Conservation (phyloP, 2,329 filamentous ascomycete genomes). For the Clathrospora elynae region DNA sequence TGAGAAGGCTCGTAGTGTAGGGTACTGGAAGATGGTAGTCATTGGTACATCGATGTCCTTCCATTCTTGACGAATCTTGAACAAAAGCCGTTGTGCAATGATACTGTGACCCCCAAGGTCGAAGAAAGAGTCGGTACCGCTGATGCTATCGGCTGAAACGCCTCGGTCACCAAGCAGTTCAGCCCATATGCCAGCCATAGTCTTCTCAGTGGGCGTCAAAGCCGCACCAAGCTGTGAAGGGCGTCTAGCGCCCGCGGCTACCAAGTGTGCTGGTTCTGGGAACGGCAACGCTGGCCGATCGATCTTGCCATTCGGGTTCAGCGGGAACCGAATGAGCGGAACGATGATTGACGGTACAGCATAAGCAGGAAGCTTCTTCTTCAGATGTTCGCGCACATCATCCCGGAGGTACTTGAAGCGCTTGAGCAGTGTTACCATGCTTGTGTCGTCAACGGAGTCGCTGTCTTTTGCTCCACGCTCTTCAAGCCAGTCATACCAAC, state of each 20-base stretch:
- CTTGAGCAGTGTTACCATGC: constrained; percentile 61
- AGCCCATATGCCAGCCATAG: constrained; percentile 74
- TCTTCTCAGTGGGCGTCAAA: constrained; percentile 64
- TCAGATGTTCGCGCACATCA: constrained; percentile 70
- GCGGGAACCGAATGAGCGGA: constrained; percentile 70
- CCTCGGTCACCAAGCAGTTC: constrained; percentile 64
- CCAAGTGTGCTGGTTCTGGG: constrained; percentile 72
- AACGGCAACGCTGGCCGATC: constrained; percentile 81
- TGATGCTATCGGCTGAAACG: constrained; percentile 70
- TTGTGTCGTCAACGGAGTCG: constrained; percentile 50
- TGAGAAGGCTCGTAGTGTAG: constrained; percentile 64
- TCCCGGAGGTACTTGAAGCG: constrained; percentile 66
- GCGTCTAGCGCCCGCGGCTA: constrained; percentile 59
- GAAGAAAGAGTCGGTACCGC: constrained; percentile 70
- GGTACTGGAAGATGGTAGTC: constrained; percentile 70
- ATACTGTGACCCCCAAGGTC: constrained; percentile 81
- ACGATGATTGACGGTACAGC: constrained; percentile 78
- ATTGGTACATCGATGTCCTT: constrained; percentile 70
- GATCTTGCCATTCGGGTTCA: constrained; percentile 71
- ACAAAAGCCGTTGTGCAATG: constrained; percentile 78
- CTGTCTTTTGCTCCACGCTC: constrained; percentile 49
- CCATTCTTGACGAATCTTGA: constrained; percentile 68
- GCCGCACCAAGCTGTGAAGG: constrained; percentile 52
- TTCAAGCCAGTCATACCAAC: constrained; percentile 73
- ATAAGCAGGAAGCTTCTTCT: constrained; percentile 72